Percentiles rank a stretch among this genome's conserved stretches.
phyloP scores from a whole-genome alignment of 345 rosid species.

The Raphanus sativus region DNA sequence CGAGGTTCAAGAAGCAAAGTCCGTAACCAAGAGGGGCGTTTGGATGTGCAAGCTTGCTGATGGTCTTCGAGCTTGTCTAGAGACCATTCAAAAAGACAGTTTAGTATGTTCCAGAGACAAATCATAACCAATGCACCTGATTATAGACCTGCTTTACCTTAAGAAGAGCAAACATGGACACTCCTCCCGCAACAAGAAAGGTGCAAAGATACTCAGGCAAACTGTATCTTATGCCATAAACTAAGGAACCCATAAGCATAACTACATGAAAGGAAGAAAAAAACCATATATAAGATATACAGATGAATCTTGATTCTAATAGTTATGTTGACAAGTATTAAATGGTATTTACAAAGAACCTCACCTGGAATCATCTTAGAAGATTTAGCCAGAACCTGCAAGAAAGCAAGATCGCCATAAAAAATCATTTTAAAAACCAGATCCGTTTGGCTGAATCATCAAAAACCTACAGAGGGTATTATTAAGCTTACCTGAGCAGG shows the following conservation, averaged over 20 bases:
- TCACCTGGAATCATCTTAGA: slow-evolving; percentile 98
- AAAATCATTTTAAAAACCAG: not conserved
- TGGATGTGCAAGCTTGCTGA: slow-evolving; percentile 90
- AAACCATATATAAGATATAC: slow-evolving; percentile 5
- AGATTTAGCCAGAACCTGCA: slow-evolving; percentile 93
- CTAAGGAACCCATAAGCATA: slow-evolving; percentile 91
- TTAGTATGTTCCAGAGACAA: slow-evolving; percentile 6
- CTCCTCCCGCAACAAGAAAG: slow-evolving; percentile 99
- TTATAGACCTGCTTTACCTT: slow-evolving; percentile 52
- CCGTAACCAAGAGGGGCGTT: slow-evolving; percentile 96
- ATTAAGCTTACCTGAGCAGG: slow-evolving; percentile 78
- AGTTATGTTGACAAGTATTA: not conserved
- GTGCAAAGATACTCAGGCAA: slow-evolving; percentile 86
- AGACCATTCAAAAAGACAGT: slow-evolving; percentile 2
- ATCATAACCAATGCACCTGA: not conserved
- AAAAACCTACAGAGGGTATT: not conserved
- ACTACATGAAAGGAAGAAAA: slow-evolving; percentile 48
- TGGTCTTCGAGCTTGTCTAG: slow-evolving; percentile 95
- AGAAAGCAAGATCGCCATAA: slow-evolving; percentile 21
- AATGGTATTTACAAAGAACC: slow-evolving; percentile 7
- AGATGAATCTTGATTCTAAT: not conserved
- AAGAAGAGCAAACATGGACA: slow-evolving; percentile 78
- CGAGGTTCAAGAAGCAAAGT: slow-evolving; percentile 87
- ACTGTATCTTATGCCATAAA: slow-evolving; percentile 85
- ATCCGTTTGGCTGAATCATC: not conserved